Evolutionary conservation across 208 protist genomes (phyloP).

Genomic region (Trypanosoma lewisi): DNA sequence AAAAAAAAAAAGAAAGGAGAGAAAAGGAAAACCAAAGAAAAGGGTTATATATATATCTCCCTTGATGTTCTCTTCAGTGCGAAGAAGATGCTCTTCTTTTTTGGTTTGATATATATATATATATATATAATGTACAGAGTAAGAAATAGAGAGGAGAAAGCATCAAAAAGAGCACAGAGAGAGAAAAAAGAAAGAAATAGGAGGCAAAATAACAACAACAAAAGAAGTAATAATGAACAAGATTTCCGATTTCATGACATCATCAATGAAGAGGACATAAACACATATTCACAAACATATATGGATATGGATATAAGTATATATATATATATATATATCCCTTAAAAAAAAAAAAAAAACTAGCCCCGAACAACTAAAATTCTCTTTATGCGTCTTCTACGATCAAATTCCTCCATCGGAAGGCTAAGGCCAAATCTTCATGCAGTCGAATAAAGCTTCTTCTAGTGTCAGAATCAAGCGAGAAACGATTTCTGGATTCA

Average conservation of each 20-base stretch:
- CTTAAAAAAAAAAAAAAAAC: not conserved
- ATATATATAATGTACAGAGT: too few relatives aligned
- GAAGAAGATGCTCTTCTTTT: too few relatives aligned
- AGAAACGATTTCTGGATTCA: constrained; percentile 25
- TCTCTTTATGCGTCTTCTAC: constrained; percentile 16
- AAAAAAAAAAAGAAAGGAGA: not conserved
- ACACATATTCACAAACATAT: not conserved
- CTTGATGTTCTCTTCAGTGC: too few relatives aligned
- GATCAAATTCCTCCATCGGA: constrained; percentile 52
- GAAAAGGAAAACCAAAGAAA: constrained; percentile 1
- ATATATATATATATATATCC: not conserved
- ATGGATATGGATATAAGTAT: not conserved
- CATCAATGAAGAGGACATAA: not conserved
- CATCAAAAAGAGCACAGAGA: not conserved
- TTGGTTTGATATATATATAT: too few relatives aligned
- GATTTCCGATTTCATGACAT: not conserved
- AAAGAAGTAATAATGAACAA: too few relatives aligned
- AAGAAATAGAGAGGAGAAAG: too few relatives aligned
- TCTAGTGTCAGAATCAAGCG: constrained; percentile 50
- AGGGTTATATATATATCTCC: too few relatives aligned
- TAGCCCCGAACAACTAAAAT: too few relatives aligned
- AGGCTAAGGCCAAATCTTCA: constrained; percentile 60
- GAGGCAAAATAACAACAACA: not conserved
- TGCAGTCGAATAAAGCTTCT: constrained; percentile 57
- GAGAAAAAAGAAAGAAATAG: not conserved